Percentiles rank a stretch among this genome's conserved stretches.
phyloP scores from a whole-genome alignment of 2,329 filamentous ascomycete genomes.

The Ophiostoma perfectum region DNA sequence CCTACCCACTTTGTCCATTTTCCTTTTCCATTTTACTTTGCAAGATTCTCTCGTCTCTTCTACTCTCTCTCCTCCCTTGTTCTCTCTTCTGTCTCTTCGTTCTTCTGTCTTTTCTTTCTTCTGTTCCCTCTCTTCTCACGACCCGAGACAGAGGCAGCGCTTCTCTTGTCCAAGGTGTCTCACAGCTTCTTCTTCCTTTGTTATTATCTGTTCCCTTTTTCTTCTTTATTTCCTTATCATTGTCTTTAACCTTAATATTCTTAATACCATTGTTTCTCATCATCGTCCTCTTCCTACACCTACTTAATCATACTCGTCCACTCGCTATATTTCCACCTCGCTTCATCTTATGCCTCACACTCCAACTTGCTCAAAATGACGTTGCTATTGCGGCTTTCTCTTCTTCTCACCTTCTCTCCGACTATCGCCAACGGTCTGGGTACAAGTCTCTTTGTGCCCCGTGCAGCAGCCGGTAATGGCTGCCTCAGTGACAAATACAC shows the following conservation, averaged over 20 bases:
- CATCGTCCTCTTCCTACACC: too few relatives aligned
- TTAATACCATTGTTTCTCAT: too few relatives aligned
- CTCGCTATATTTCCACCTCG: background rate
- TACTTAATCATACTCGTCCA: background rate
- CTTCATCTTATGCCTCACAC: background rate
- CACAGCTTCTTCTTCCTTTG: too few relatives aligned
- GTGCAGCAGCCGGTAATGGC: background rate
- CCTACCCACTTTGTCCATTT: background rate
- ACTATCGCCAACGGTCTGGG: too few relatives aligned
- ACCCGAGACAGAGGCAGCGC: too few relatives aligned
- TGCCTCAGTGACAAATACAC: conserved; percentile 21
- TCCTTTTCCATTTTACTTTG: background rate
- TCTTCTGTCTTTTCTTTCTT: background rate
- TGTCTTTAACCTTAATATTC: too few relatives aligned
- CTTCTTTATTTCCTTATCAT: too few relatives aligned
- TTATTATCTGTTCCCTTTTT: too few relatives aligned
- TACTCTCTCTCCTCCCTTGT: background rate
- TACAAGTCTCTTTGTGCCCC: too few relatives aligned
- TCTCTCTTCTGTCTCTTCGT: background rate
- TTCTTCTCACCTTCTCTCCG: background rate
- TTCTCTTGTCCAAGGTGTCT: too few relatives aligned
- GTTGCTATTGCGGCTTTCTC: background rate
- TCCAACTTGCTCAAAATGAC: background rate
- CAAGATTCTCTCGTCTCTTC: too few relatives aligned
- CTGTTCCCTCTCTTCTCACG: background rate